These are phyloP conservation scores for Fusarium buharicum DNA, from an alignment of 2,329 filamentous ascomycete genomes.

Conservation along the genomic window DNA sequence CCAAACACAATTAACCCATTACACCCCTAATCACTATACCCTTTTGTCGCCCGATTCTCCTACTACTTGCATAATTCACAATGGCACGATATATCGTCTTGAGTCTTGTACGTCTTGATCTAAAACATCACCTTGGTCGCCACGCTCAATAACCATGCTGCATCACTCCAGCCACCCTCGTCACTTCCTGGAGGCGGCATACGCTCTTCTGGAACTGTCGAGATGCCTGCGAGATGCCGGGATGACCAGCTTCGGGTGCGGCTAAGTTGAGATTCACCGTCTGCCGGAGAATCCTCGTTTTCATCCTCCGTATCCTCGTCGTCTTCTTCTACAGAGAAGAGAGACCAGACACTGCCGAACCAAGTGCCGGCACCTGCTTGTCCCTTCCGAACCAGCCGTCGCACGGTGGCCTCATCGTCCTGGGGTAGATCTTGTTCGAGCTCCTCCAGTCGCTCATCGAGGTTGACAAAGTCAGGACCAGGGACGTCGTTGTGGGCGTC, in stretches of 20 bases:
- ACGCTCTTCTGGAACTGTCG: constrained; percentile 55
- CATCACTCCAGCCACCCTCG: constrained; percentile 72
- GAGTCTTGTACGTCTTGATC: constrained; percentile 20
- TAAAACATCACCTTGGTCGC: constrained; percentile 70
- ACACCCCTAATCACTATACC: constrained; percentile 8
- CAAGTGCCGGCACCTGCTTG: constrained; percentile 65
- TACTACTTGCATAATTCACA: constrained; percentile 7
- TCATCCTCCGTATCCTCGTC: constrained; percentile 62
- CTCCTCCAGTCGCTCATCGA: constrained; percentile 68
- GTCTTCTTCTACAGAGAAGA: constrained; percentile 71
- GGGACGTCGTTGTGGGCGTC: constrained; percentile 51
- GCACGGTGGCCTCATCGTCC: constrained; percentile 69
- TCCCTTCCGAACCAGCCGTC: constrained; percentile 65
- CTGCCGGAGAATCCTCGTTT: constrained; percentile 48
- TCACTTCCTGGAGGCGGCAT: constrained; percentile 62
- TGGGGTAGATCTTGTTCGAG: constrained; percentile 61
- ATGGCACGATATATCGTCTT: constrained; percentile 13
- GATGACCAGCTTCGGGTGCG: constrained; percentile 50
- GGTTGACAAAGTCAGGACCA: constrained; percentile 71
- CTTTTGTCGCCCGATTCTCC: constrained; percentile 5
- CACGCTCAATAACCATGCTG: constrained; percentile 73
- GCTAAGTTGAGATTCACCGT: constrained; percentile 45
- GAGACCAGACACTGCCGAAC: constrained; percentile 69
- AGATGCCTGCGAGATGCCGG: constrained; percentile 55
- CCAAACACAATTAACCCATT: constrained; percentile 22